phyloP scores from a whole-genome alignment of 768 basidiomycete genomes.

The Macrolepiota dolichaula region DNA sequence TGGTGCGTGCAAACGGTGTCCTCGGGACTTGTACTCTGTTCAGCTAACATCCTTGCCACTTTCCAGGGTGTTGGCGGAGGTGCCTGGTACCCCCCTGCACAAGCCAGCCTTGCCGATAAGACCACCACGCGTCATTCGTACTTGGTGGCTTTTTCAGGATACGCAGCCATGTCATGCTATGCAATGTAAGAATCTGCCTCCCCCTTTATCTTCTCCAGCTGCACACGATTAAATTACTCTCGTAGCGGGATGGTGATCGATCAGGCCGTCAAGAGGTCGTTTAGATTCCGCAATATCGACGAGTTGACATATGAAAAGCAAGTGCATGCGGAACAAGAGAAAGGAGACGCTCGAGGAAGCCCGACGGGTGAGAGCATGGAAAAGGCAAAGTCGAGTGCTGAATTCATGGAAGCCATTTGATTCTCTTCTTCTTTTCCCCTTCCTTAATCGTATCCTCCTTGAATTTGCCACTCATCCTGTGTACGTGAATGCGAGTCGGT shows the following conservation, averaged over 20 bases:
- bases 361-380: constrained; percentile 8
- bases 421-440: background rate
- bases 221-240: constrained; percentile 5
- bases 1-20: constrained; percentile 34
- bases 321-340: constrained; percentile 11
- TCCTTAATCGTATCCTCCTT: background rate
- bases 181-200: constrained; percentile 41
- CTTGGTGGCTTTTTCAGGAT: constrained; percentile 57
- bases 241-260: constrained; percentile 50
- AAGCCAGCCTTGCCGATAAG: constrained; percentile 51
- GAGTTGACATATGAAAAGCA: constrained; percentile 25
- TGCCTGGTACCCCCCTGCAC: constrained; percentile 67
- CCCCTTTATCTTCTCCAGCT: background rate
- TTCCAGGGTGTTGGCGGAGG: constrained; percentile 53
- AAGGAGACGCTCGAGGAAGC: background rate
- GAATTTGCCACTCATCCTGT: background rate
- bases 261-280: constrained; percentile 45
- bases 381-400: constrained; percentile 8
- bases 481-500: background rate
- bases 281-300: constrained; percentile 47
- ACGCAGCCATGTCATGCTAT: constrained; percentile 54
- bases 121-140: constrained; percentile 52
- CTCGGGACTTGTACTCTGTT: background rate
- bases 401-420: constrained; percentile 17
- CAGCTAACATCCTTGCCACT: constrained; percentile 11